Conservation (phyloP, 2,329 filamentous ascomycete species). For the Colletotrichum karsti region DNA sequence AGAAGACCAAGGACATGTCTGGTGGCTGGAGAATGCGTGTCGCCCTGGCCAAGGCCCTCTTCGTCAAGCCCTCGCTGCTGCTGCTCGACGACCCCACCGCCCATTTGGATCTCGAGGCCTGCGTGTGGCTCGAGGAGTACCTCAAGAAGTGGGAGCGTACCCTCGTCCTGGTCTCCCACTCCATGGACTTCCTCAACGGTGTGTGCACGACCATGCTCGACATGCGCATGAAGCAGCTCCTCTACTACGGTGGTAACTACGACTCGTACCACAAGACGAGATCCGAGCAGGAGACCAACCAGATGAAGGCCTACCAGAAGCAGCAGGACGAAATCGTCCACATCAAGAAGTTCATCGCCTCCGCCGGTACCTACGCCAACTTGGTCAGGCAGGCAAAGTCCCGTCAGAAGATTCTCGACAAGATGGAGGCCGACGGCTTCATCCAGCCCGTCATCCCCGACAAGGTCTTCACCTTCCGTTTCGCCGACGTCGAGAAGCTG, state of each 20-base stretch:
- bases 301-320: slow-evolving; percentile 99
- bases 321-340: slow-evolving; percentile 99
- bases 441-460: slow-evolving; percentile 90
- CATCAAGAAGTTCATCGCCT: slow-evolving; percentile 99
- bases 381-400: slow-evolving; percentile 99
- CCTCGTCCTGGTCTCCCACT: slow-evolving; percentile 95
- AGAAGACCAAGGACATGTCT: slow-evolving; percentile 99
- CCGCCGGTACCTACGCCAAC: slow-evolving; percentile 99
- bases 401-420: slow-evolving; percentile 99
- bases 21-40: slow-evolving; percentile 99
- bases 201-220: slow-evolving; percentile 99
- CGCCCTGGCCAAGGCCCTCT: slow-evolving; percentile 94
- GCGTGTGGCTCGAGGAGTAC: slow-evolving; percentile 99
- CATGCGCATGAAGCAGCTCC: slow-evolving; percentile 87
- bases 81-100: slow-evolving; percentile 98
- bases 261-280: slow-evolving; percentile 97
- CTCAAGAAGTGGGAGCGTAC: slow-evolving; percentile 99
- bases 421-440: slow-evolving; percentile 99
- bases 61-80: slow-evolving; percentile 95
- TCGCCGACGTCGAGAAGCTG: slow-evolving; percentile 99
- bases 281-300: slow-evolving; percentile 93
- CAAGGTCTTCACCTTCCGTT: slow-evolving; percentile 95
- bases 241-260: slow-evolving; percentile 99
- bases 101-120: slow-evolving; percentile 98
- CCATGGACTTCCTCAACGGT: slow-evolving; percentile 98